These are phyloP conservation scores for Salix caprea DNA, from an alignment of 345 rosid genomes.

Conservation along the genomic window DNA sequence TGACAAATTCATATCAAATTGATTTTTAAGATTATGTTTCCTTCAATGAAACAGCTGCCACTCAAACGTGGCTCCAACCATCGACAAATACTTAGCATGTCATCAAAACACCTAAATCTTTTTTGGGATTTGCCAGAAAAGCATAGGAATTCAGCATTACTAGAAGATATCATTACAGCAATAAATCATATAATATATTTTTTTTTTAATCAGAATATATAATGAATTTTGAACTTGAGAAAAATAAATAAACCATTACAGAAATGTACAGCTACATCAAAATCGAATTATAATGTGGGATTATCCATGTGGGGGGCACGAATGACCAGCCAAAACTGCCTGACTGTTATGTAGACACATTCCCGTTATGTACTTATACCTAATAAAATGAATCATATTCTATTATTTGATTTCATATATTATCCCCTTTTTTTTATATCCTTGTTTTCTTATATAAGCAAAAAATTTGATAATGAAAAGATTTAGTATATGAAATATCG, in stretches of 20 bases:
- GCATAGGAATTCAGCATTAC: not conserved
- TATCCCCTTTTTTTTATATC: too few species aligned
- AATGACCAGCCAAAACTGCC: conserved; percentile 4
- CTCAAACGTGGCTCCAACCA: conserved; percentile 46
- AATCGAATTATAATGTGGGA: not conserved
- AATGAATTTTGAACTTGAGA: not conserved
- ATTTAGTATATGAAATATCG: too few species aligned
- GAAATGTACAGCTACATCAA: not conserved
- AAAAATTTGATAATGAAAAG: not conserved
- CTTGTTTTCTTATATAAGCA: not conserved
- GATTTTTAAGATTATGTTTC: conserved; percentile 16
- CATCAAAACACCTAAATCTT: not conserved
- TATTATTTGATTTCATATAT: too few species aligned
- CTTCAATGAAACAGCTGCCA: conserved; percentile 23
- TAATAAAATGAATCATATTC: not conserved
- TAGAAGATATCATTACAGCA: not conserved
- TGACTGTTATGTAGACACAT: conserved; percentile 15
- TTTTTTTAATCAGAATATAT: not conserved
- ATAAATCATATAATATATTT: not conserved
- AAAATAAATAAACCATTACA: not conserved
- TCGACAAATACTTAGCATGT: not conserved
- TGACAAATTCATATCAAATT: not conserved
- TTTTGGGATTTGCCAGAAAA: conserved; percentile 12
- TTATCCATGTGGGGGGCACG: conserved; percentile 23
- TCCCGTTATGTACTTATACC: not conserved